phyloP scores from a whole-genome alignment of 2,329 filamentous ascomycete genomes.

The Chaetomiaceae sp. region DNA sequence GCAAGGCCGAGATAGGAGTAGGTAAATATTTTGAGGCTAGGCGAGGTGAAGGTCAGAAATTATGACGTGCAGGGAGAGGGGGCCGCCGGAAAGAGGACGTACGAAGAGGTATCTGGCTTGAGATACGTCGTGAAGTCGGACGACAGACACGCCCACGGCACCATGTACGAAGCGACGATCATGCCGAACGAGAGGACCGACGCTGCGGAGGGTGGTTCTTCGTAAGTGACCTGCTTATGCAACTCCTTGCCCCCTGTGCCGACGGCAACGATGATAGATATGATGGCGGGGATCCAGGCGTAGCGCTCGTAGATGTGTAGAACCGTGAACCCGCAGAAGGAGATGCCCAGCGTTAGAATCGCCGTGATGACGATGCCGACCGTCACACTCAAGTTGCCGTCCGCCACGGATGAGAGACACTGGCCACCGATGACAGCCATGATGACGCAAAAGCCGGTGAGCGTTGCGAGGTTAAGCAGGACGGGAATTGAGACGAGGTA shows the following conservation, averaged over 20 bases:
- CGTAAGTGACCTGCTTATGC: constrained; percentile 41
- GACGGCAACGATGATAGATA: constrained; percentile 51
- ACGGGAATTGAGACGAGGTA: constrained; percentile 58
- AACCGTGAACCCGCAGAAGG: constrained; percentile 56
- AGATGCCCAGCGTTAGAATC: constrained; percentile 53
- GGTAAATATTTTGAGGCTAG: constrained; percentile 39
- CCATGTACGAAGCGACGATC: constrained; percentile 59
- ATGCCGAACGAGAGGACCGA: constrained; percentile 54
- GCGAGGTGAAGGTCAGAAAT: background rate
- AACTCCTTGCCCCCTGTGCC: constrained; percentile 51
- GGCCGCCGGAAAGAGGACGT: constrained; percentile 23
- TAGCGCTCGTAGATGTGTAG: constrained; percentile 56
- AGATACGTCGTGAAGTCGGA: constrained; percentile 61
- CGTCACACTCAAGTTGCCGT: constrained; percentile 45
- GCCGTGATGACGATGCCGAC: constrained; percentile 60
- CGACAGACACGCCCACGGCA: constrained; percentile 56
- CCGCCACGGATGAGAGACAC: constrained; percentile 51
- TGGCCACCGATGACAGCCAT: constrained; percentile 58
- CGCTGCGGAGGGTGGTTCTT: constrained; percentile 40
- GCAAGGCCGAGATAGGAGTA: constrained; percentile 56
- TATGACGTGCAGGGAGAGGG: too few relatives aligned
- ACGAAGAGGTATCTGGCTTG: constrained; percentile 51
- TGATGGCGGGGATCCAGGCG: constrained; percentile 52
- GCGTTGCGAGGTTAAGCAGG: constrained; percentile 57
- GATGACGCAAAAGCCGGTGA: constrained; percentile 61